Base-by-base conservation (phyloP, 495 filamentous ascomycete species). In the Hypoxylon lenormandii region DNA sequence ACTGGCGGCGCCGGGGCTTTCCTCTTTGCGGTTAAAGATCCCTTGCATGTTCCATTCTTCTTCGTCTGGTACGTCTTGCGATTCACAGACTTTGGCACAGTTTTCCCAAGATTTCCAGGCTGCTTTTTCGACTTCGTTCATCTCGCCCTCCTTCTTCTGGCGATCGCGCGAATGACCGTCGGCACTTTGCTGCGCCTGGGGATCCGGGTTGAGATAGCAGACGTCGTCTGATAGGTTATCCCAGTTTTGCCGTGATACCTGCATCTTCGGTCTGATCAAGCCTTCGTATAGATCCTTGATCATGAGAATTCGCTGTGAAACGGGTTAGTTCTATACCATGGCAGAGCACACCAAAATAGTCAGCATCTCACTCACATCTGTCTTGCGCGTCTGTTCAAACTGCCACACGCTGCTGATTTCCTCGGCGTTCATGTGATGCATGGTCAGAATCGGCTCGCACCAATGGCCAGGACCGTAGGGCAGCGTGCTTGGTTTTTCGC, bases 391-490 rank as follows among this genome's bases (percentile, higher is more conserved):
- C 58, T 82, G 78, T 36, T 76, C 74, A 10, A 68, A 76, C 26
- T 76, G 74, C 74, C 74, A 76, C 46, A 76, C 74, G 46, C 36
- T 74, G 26, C 74, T 76, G 36, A 80, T 77, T 55, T 79, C 77
- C 30, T 74, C 72, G 16, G 74, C 63, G 30, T 62, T 72, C 55
- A 76, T 73, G 67, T 89, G 86, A 73, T 89, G 87, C 72, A 88
- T 80, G 0, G 81, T 85, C 18, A 85, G 72, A 6, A 84, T 81
- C 15, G 85, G 81, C 53, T 80, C 85, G 66, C 87, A 89, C 86
- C 85, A 88, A 51, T 85, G 80, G 37, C 54, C 74, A 45, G 50
- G 69, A 6, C 81, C 79, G 56, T 83, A 82, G 1, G 79, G 76
- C 8, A 82, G 56, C 28, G 77, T 79, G 1, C 63, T 75, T 26